Conservation (phyloP, 192 early-diverging fungal genomes). For the Dimargaris xerosporica region DNA sequence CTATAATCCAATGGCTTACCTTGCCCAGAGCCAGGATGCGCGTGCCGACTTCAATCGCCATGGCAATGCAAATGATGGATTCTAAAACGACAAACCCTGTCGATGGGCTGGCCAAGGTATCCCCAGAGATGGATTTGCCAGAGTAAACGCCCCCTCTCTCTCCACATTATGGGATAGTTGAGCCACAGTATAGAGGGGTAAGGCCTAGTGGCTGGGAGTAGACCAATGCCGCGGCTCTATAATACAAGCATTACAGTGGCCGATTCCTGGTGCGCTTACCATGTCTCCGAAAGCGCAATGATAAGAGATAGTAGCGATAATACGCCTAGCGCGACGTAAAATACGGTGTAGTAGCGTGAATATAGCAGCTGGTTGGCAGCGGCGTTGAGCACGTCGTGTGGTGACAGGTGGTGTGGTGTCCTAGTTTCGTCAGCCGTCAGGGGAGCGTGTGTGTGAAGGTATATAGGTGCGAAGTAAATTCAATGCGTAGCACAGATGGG, state of each 20-base stretch:
- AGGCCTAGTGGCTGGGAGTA: too few species aligned
- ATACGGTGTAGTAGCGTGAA: conserved; percentile 37
- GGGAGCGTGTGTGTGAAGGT: too few species aligned
- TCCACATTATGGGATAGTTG: too few species aligned
- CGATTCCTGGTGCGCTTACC: conserved; percentile 17
- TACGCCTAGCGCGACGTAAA: conserved; percentile 32
- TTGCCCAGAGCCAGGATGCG: conserved; percentile 46
- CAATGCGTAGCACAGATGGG: too few species aligned
- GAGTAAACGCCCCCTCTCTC: too few species aligned
- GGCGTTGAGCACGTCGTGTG: conserved; percentile 32
- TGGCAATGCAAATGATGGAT: conserved; percentile 51
- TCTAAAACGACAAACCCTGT: conserved; percentile 53
- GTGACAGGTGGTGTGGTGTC: conserved; percentile 16
- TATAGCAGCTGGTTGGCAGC: conserved; percentile 42
- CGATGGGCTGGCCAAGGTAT: conserved; percentile 30
- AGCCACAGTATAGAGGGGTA: too few species aligned
- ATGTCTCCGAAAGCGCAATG: conserved; percentile 23
- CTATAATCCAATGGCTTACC: conserved; percentile 16
- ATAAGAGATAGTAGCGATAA: conserved; percentile 32
- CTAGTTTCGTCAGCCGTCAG: neutral
- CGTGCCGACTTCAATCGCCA: conserved; percentile 55
- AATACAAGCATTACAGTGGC: too few species aligned
- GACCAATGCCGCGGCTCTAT: too few species aligned
- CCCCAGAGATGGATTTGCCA: too few species aligned
- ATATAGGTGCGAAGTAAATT: too few species aligned